Base-by-base conservation (phyloP, 2,329 filamentous ascomycete species). In the Alternaria alternata region DNA sequence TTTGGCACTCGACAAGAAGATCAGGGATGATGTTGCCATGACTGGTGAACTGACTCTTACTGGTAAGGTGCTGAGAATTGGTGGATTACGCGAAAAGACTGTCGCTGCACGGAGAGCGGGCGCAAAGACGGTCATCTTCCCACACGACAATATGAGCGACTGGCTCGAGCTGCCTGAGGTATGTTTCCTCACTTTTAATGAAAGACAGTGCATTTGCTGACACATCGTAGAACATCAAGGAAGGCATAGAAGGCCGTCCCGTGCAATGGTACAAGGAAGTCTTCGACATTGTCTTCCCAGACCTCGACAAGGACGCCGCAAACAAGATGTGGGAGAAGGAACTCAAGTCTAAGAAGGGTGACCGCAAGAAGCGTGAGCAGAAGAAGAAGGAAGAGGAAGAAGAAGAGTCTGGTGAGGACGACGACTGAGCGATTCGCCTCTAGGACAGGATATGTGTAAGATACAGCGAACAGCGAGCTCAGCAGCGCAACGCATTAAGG, bases 91-190 rank as follows among this genome's bases (percentile, higher is more conserved):
- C 47, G 95, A 99, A 83, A 99, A 99, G 89, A 97, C 95, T 7
- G 94, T 99, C 39, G 95, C 95, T 30, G 96, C 95, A 59, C 87
- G 94, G 74, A 86, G 95, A 65, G 95, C 95, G 22, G 95, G 96
- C 55, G 96, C 93, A 73, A 95, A 91, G 79, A 96, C 89, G 79
- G 89, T 99, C 70, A 90, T 99, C 65, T 99, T 99, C 86, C 95
- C 95, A 26, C 88, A 89, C 69, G 96, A 99, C 81, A 97, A 97
- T 80, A 88, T 91, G 85, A 95, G 92, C 57, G 95, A 99, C 84
- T 99, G 95, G 96, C 83, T 97, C 52, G 95, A 99, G 80, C 85
- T 99, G 70, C 95, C 96, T 55, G 91, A 97, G 86, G 95, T 97
- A 87, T 79, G 92, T 66, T 28, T 11, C 18, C 18, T 3, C n/a